Base-by-base conservation (phyloP, 768 basidiomycete species). In the Omphalotus guepiniiformis region DNA sequence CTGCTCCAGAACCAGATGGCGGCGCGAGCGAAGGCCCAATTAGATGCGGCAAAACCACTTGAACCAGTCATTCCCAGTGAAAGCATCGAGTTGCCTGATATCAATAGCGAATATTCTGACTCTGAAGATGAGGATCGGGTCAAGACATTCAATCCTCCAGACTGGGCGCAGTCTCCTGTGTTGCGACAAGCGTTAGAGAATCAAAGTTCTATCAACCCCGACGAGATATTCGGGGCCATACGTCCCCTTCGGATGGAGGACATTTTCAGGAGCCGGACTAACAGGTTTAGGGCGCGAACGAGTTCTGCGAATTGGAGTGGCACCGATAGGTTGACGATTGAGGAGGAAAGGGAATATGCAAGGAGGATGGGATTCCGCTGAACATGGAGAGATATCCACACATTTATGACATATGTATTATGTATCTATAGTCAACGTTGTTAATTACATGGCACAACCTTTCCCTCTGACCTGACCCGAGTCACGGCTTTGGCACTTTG, bases 291-390 rank as follows among this genome's bases (percentile, higher is more conserved):
- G 49, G 85, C 89, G 6, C 76, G 95, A 39, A 90, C 91, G 7
- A 94, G 92, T 58, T 94, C 91, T 9, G 95, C 95, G 27, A 96
- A 96, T 62, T 98, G 95, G 95, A 78, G 82, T 5, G 92, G 91
- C n/a, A 68, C 85, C n/a, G 95, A 97, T 67, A 75, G 82, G 21
- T 68, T 98, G 56, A 94, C 91, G 13, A 64, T 72, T 19, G 82
- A 86, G 53, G 95, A 97, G 66, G 84, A 94, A 66, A 69, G 74
- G 49, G 88, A 92, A 53, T 98, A 97, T 62, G 92, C 85, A 4
- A 76, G 77, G 58, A 75, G 88, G 48, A 98, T 98, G 95, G 93
- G 94, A 6, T 97, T 80, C 65, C 76, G 70, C 56, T 75, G 60
- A 56, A 45, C 37, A 13, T 9, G 9, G 8, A 18, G 30, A 32